Evolutionary conservation across 2,329 filamentous ascomycete genomes (phyloP), one percentile per base, ranked within the genome.

Genomic region (Fusarium sp.): DNA sequence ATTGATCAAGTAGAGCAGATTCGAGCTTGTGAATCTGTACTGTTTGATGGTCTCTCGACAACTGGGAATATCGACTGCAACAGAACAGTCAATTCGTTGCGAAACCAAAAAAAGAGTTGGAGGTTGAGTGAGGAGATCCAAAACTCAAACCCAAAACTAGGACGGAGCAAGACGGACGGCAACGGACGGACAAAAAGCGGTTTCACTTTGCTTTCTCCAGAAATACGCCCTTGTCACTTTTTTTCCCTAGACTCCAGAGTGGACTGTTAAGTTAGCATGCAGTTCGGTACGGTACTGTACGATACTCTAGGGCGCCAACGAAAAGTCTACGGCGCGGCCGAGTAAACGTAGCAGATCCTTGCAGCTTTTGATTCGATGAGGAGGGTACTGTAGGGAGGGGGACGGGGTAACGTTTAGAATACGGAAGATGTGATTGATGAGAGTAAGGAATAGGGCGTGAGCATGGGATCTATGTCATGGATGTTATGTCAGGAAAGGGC

Each of bases 271-370:
- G 51, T 69, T 67, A 63, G 63, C 61, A 63, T 49, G 57, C 52
- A 57, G 48, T 58, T 48, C 59, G 47, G 59, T 49, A 59, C 47
- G 32, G 22, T 57, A 52, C 52, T 52, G 34, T n/a, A 37, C 34
- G 34, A 18, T n/a, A 37, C 46, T 66, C 55, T 66, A 65, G 60
- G 65, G 65, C 66, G 65, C 66, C 66, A 69, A 69, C 66, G 66
- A 69, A 69, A 74, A 71, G 61, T 71, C 61, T 73, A 72, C 70
- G 72, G 72, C 69, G 60, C 66, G 69, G 53, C 72, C 66, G 72
- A 74, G 66, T 74, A 52, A 67, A 68, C 57, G 60, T 70, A 65
- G 64, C 44, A 68, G 59, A 68, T 65, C 65, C 67, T 71, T 74
- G 68, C 64, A 70, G 61, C 61, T 65, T 69, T 70, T 70, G 64